phyloP scores from a whole-genome alignment of 345 rosid genomes.

The Psidium friedrichsthalianum region DNA sequence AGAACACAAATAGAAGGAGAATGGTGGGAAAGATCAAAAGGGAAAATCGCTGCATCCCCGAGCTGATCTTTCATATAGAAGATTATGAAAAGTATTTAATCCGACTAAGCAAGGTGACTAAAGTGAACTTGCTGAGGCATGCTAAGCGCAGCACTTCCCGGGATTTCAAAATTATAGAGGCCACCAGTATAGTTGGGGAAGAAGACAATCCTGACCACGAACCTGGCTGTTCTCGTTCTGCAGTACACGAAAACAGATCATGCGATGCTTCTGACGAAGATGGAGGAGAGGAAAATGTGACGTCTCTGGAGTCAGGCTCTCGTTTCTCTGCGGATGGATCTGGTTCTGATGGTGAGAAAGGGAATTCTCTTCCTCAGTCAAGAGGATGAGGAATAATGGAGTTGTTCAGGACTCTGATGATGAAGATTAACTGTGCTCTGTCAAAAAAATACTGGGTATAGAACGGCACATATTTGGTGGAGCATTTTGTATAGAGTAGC shows the following conservation, averaged over 20 bases:
- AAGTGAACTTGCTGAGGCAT: constrained; percentile 59
- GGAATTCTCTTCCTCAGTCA: constrained; percentile 15
- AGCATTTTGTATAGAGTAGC: background rate
- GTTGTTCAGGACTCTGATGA: constrained; percentile 55
- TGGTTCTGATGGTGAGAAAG: constrained; percentile 23
- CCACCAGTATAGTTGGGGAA: background rate
- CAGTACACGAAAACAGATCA: background rate
- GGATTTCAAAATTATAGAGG: constrained; percentile 65
- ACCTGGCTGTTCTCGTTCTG: background rate
- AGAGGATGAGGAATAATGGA: constrained; percentile 28
- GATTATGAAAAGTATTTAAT: constrained; percentile 71
- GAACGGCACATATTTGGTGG: background rate
- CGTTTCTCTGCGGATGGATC: constrained; percentile 16
- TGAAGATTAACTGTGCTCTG: constrained; percentile 5
- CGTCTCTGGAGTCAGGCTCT: constrained; percentile 14
- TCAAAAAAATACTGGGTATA: background rate
- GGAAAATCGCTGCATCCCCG: constrained; percentile 87
- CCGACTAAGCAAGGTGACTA: constrained; percentile 63
- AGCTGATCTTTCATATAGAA: constrained; percentile 73
- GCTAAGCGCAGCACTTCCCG: constrained; percentile 83
- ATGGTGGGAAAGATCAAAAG: constrained; percentile 64
- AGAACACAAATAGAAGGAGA: constrained; percentile 36
- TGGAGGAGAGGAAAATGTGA: constrained; percentile 12
- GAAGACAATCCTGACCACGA: background rate
- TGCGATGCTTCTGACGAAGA: background rate